phyloP scores from a whole-genome alignment of 352 stramenopile genomes.

The Globisporangium cystogenes region DNA sequence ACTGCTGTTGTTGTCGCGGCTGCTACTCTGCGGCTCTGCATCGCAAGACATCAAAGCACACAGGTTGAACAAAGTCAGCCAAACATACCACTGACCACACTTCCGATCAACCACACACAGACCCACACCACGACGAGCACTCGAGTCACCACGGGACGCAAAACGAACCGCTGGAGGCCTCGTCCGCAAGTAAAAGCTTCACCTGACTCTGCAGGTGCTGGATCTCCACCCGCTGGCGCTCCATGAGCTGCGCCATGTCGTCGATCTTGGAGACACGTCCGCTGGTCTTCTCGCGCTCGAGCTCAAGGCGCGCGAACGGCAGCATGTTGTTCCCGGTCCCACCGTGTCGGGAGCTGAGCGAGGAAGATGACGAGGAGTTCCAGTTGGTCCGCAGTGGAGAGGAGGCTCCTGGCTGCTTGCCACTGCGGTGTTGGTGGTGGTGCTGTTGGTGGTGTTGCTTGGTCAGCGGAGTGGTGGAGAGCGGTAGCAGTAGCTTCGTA shows the following conservation, averaged over 20 bases:
- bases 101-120: neutral
- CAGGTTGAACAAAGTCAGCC: neutral
- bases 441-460: constrained; percentile 23
- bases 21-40: neutral
- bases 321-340: constrained; percentile 17
- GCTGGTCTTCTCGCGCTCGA: constrained; percentile 24
- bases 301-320: constrained; percentile 46
- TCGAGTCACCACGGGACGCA: too few species aligned
- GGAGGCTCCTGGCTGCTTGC: constrained; percentile 8
- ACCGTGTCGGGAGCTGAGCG: constrained; percentile 8
- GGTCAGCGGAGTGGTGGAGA: constrained; percentile 18
- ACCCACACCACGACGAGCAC: too few species aligned
- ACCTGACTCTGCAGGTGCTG: constrained; percentile 63
- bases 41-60: neutral
- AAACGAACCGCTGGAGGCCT: constrained; percentile 12
- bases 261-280: constrained; percentile 21
- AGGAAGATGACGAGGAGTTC: neutral
- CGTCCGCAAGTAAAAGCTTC: constrained; percentile 43
- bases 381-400: neutral
- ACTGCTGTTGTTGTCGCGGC: too few species aligned
- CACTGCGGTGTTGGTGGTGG: too few species aligned
- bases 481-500: constrained; percentile 17
- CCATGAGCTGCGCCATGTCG: constrained; percentile 38
- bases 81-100: neutral
- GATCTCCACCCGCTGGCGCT: constrained; percentile 66